Percentiles rank a stretch among this genome's conserved stretches.
Evolutionary conservation across 2,329 filamentous ascomycete species (phyloP).

Genomic region (Gyromitra esculenta): DNA sequence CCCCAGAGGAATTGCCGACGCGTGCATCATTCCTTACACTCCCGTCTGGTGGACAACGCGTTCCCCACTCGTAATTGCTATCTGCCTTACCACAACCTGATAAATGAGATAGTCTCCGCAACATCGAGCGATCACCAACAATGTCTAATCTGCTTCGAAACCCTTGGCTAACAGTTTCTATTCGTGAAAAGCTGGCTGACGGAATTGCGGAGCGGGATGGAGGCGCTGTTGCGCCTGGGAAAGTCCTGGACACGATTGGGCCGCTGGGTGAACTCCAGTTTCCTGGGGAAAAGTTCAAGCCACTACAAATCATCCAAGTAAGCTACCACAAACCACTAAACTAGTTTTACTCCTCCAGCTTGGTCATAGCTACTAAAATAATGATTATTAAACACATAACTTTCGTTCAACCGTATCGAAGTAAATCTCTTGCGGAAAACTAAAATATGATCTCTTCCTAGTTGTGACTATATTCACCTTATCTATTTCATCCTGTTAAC

Average conservation of each 20-base stretch:
- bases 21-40: slow-evolving; percentile 11
- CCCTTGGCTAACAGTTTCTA: slow-evolving; percentile 16
- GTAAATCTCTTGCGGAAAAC: slow-evolving; percentile 33
- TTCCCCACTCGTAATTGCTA: neutral
- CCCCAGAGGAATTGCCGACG: neutral
- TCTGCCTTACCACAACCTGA: neutral
- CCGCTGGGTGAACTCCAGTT: slow-evolving; percentile 37
- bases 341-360: neutral
- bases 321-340: neutral
- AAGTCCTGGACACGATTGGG: slow-evolving; percentile 29
- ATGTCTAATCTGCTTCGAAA: slow-evolving; percentile 28
- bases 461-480: neutral
- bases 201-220: slow-evolving; percentile 27
- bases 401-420: slow-evolving; percentile 47
- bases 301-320: slow-evolving; percentile 37
- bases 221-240: neutral
- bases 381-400: slow-evolving; percentile 44
- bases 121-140: slow-evolving; percentile 2
- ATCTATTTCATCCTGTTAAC: neutral
- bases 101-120: slow-evolving; percentile 29
- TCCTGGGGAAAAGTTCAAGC: slow-evolving; percentile 14
- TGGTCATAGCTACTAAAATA: slow-evolving; percentile 10
- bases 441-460: slow-evolving; percentile 24
- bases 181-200: slow-evolving; percentile 5
- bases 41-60: slow-evolving; percentile 17